Evolutionary conservation across 1,284 basidiomycete genomes (phyloP).

Genomic region (Irpex sp.): DNA sequence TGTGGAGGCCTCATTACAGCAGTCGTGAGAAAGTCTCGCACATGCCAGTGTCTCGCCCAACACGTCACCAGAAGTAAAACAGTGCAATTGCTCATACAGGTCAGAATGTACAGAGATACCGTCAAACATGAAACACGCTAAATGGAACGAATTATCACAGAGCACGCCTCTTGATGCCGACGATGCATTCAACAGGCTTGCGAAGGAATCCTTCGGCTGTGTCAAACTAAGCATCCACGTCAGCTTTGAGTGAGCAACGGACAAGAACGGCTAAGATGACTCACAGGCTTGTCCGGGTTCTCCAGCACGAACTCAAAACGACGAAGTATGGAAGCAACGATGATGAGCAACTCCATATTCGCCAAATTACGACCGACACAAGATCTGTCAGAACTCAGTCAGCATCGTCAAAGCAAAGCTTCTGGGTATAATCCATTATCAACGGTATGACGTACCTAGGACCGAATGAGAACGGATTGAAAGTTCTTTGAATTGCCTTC

Average conservation of each 20-base stretch:
- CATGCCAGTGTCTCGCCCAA: background rate
- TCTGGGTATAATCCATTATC: background rate
- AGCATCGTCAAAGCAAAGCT: background rate
- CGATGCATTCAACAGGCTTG: constrained; percentile 64
- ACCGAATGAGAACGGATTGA: constrained; percentile 75
- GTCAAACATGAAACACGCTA: background rate
- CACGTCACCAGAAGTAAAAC: background rate
- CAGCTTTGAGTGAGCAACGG: background rate
- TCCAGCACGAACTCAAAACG: constrained; percentile 70
- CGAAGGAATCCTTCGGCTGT: constrained; percentile 78
- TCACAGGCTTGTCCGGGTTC: constrained; percentile 50
- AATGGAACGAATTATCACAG: background rate
- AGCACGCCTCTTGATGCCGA: constrained; percentile 55
- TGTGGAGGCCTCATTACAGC: background rate
- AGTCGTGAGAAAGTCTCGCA: background rate
- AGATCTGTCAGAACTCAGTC: constrained; percentile 37
- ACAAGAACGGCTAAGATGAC: constrained; percentile 22
- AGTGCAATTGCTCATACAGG: too few species aligned
- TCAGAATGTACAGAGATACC: background rate
- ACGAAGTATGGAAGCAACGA: constrained; percentile 69
- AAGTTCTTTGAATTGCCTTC: constrained; percentile 59
- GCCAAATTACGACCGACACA: constrained; percentile 79
- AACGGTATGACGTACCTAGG: constrained; percentile 41
- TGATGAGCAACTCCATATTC: constrained; percentile 69
- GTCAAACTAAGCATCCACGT: constrained; percentile 41